Evolutionary conservation across 805 yeast species (phyloP).

Genomic region (Candida gorgasii): DNA sequence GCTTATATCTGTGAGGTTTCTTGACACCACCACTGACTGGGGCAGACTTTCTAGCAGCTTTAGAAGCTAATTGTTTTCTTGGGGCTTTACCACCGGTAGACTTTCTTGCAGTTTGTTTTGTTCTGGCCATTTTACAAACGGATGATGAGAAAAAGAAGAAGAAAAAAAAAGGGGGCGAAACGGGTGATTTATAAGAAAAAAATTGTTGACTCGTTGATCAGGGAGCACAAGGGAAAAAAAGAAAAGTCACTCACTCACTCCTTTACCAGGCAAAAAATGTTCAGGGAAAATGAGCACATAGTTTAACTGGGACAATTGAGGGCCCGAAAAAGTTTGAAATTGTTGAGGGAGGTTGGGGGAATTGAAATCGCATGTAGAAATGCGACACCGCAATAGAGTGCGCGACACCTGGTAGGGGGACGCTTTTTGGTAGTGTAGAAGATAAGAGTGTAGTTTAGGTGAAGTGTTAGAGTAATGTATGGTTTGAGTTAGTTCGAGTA

Average conservation of each 20-base stretch:
- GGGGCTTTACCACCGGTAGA: constrained; percentile 96
- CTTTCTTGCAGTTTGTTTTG: constrained; percentile 92
- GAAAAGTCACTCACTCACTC: constrained; percentile 2
- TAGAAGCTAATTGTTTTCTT: constrained; percentile 90
- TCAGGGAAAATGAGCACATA: constrained; percentile 3
- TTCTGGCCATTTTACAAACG: constrained; percentile 71
- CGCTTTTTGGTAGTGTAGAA: neutral
- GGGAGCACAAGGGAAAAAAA: neutral
- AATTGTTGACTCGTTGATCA: constrained; percentile 5
- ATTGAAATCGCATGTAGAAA: neutral
- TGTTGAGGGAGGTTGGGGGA: neutral
- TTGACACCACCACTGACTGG: constrained; percentile 92
- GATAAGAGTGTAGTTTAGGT: too few relatives aligned
- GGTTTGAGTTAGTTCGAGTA: too few relatives aligned
- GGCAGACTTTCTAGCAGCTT: constrained; percentile 92
- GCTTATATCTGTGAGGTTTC: constrained; percentile 95
- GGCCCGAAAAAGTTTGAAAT: neutral
- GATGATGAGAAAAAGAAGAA: constrained; percentile 4
- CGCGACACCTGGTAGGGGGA: neutral
- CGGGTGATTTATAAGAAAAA: constrained; percentile 6
- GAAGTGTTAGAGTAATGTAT: too few relatives aligned
- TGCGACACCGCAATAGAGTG: neutral
- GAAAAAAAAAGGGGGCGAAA: constrained; percentile 6
- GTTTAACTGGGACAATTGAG: neutral
- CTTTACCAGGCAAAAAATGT: neutral